These are phyloP conservation scores for Leucocoprinus birnbaumii DNA, from an alignment of 768 basidiomycete species.

Conservation along the genomic window DNA sequence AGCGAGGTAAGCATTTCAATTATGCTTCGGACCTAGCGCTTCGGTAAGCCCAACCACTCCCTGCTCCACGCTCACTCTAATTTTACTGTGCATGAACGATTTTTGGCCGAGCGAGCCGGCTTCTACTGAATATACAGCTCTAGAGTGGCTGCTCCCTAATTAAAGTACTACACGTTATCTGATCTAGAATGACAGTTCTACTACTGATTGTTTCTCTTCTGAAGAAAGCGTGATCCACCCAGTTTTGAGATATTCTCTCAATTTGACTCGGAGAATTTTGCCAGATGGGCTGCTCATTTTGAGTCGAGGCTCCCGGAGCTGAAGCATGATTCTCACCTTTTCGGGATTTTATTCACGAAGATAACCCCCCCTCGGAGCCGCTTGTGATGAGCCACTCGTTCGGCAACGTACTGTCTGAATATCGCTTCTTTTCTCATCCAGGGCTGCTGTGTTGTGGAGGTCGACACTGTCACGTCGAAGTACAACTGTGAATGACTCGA, in stretches of 20 bases:
- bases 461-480: background rate
- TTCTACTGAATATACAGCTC: too few species aligned
- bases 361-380: background rate
- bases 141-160: too few species aligned
- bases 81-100: too few species aligned
- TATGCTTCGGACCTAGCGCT: too few species aligned
- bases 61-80: too few species aligned
- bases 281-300: background rate
- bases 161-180: too few species aligned
- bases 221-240: background rate
- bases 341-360: background rate
- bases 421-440: background rate
- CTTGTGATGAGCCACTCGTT: constrained; percentile 1
- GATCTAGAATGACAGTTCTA: background rate
- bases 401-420: constrained; percentile 6
- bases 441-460: background rate
- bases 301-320: background rate
- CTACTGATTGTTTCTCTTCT: background rate
- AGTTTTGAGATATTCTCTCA: background rate
- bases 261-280: background rate
- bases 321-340: background rate
- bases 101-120: too few species aligned
- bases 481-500: background rate
- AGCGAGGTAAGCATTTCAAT: too few species aligned
- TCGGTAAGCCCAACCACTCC: too few species aligned